Conservation (phyloP, 345 rosid genomes). For the Isatis tinctoria region DNA sequence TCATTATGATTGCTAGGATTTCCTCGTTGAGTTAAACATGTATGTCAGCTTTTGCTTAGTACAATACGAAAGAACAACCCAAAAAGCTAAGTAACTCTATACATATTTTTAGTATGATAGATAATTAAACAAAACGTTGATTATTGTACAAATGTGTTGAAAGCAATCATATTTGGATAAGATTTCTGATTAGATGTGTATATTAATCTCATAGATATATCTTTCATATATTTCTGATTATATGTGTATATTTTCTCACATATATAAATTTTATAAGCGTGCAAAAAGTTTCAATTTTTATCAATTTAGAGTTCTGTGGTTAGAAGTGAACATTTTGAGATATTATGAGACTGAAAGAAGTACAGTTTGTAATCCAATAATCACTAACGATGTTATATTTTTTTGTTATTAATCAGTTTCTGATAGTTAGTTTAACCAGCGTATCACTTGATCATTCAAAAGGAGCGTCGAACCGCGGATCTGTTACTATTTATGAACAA, state of each 20-base stretch:
- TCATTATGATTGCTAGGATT: conserved; percentile 3
- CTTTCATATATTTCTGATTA: background rate
- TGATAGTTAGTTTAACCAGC: background rate
- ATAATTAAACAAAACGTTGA: conserved; percentile 11
- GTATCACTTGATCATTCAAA: background rate
- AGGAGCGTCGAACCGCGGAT: background rate
- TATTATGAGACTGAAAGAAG: background rate
- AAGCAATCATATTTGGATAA: conserved; percentile 21
- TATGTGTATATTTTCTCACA: background rate
- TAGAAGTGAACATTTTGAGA: background rate
- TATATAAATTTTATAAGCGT: background rate
- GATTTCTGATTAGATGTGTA: conserved; percentile 17
- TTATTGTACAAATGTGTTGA: conserved; percentile 12
- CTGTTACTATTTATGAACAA: too few species aligned
- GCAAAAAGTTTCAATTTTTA: background rate
- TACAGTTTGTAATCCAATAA: background rate
- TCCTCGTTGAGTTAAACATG: background rate
- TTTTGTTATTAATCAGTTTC: background rate
- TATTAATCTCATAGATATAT: background rate
- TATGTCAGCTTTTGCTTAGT: conserved; percentile 23
- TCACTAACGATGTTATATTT: background rate
- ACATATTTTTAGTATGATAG: conserved; percentile 5
- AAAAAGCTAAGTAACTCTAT: conserved; percentile 10
- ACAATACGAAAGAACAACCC: conserved; percentile 30
- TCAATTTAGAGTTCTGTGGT: background rate